Evolutionary conservation across 2,329 filamentous ascomycete species (phyloP), one percentile per base, ranked within the genome.

Genomic region (Fusarium stilboides): DNA sequence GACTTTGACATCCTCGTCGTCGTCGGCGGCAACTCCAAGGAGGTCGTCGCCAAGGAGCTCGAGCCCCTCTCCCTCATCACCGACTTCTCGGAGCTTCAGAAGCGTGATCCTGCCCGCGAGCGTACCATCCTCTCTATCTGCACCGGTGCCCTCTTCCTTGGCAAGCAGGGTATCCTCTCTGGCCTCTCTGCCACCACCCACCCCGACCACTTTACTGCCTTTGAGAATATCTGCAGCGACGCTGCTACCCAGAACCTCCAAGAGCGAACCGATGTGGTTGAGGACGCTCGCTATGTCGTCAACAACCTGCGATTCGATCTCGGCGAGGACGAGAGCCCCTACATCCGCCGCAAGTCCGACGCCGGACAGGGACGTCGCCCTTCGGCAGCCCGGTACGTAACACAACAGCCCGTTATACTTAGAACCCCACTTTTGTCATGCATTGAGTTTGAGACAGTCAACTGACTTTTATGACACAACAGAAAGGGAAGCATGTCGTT

Each of bases 261-360:
- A 58, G 91, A 94, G 83, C 90, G 92, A 76, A 94, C 92, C 74
- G 92, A 96, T 76, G 91, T 96, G 68, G 87, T 95, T 76, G 92
- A 96, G 76, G 91, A 93, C 69, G 86, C 87, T 76, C 88, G 93
- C 76, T 97, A 96, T 77, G 93, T 97, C 20, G 93, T 97, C 79
- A 97, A 97, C 86, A 96, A 97, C 81, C 90, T 94, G 62, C 91
- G 93, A 73, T 97, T 95, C 79, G 93, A 96, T 74, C 84, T 96
- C 72, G 91, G 91, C 76, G 89, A 92, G 76, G 92, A 94, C 67
- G 91, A 94, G 80, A 95, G 93, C 80, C 92, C 92, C 33, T 95
- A 95, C 81, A 90, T 96, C 78, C 87, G 92, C 75, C 89, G 88
- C 83, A 92, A 91, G 85, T 88, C 89, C 61, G 90, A 92, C 71